Percentiles rank a stretch among this genome's conserved stretches.
Evolutionary conservation across 2,329 filamentous ascomycete genomes (phyloP).

Genomic region (Aureobasidium sp.): DNA sequence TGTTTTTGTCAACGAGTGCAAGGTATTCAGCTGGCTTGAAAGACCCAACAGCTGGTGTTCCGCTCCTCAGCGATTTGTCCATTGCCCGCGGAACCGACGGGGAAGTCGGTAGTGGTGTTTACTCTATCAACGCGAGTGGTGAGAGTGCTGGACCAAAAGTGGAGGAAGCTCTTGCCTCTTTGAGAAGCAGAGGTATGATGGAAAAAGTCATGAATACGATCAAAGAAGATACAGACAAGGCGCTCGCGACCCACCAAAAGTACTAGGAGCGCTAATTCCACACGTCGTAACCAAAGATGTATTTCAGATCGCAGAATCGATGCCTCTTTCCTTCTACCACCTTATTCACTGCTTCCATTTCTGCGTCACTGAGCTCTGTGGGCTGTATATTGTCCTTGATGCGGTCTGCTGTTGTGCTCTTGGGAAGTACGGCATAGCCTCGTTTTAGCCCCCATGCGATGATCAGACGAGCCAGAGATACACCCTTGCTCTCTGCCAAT

Average conservation of each 20-base stretch:
- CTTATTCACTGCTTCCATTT: conserved; percentile 54
- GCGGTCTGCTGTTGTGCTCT: conserved; percentile 59
- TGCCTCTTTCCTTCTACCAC: conserved; percentile 36
- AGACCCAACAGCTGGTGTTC: conserved; percentile 18
- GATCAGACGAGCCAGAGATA: conserved; percentile 54
- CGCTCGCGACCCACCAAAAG: neutral
- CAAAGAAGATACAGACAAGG: conserved; percentile 21
- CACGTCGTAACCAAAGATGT: conserved; percentile 23
- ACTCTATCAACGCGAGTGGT: conserved; percentile 27
- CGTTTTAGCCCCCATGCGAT: conserved; percentile 60
- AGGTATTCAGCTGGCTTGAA: conserved; percentile 24
- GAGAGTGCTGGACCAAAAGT: conserved; percentile 24
- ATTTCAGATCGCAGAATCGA: too few relatives aligned
- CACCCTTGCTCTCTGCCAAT: conserved; percentile 51
- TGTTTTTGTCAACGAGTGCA: conserved; percentile 32
- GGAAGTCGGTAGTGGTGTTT: conserved; percentile 29
- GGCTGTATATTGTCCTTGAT: conserved; percentile 63
- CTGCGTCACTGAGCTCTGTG: conserved; percentile 47
- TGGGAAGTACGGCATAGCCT: conserved; percentile 62
- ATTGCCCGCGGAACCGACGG: conserved; percentile 25
- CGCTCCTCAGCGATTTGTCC: conserved; percentile 13
- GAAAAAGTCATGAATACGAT: conserved; percentile 28
- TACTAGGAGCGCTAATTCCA: conserved; percentile 44
- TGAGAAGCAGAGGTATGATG: conserved; percentile 29
- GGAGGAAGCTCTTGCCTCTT: conserved; percentile 24